Conservation (phyloP, 352 stramenopile genomes). For the Thalassiosira ordinaria region DNA sequence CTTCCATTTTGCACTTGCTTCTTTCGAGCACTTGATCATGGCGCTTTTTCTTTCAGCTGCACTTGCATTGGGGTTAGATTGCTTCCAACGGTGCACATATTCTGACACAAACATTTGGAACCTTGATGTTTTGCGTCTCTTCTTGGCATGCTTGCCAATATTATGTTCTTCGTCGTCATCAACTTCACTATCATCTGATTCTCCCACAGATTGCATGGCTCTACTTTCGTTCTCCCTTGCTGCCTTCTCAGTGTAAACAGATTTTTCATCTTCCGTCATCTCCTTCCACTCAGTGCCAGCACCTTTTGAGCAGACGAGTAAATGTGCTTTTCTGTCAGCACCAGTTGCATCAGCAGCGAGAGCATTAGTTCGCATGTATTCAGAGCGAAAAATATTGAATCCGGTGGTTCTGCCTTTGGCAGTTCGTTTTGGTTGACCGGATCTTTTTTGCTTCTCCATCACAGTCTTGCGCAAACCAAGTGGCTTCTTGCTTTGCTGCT, state of each 20-base stretch:
- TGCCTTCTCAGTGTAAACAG: constrained; percentile 8
- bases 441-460: too few species aligned
- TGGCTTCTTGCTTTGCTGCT: too few species aligned
- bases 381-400: constrained; percentile 29
- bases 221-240: neutral
- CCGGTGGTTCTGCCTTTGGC: constrained; percentile 23
- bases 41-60: constrained; percentile 1
- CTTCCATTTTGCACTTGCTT: constrained; percentile 24
- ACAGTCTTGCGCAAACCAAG: too few species aligned
- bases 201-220: neutral
- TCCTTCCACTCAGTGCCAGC: neutral
- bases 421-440: too few species aligned
- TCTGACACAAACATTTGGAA: constrained; percentile 29
- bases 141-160: neutral
- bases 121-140: constrained; percentile 8
- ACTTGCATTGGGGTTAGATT: constrained; percentile 11
- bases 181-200: constrained; percentile 1
- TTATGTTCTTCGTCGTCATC: neutral
- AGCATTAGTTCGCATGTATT: constrained; percentile 10
- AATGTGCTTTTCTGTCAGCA: constrained; percentile 4
- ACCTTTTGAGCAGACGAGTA: neutral
- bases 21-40: constrained; percentile 7
- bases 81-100: constrained; percentile 3
- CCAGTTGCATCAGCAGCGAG: neutral
- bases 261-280: constrained; percentile 17